Base-by-base conservation (phyloP, 2,329 filamentous ascomycete species). In the Fusarium sp. region DNA sequence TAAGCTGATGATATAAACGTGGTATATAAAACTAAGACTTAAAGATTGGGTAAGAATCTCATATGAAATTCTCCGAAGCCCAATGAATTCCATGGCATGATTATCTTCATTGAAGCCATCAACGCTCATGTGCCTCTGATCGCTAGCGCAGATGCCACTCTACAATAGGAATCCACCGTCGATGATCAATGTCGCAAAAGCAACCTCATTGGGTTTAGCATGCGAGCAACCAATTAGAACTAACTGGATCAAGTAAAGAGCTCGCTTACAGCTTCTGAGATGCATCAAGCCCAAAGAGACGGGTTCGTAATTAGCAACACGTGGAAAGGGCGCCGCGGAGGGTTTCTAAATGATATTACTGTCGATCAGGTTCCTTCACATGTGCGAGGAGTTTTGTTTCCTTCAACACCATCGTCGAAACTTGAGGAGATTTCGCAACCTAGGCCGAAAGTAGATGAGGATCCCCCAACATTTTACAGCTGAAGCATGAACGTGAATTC, bases 181-280 rank as follows among this genome's bases (percentile, higher is more conserved):
- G n/a, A 25, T 38, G 42, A 50, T 47, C 33, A 42, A 68, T 18
- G 44, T 75, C 73, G 72, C 75, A 77, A 73, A 15, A 29, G 31
- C n/a, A 18, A 39, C 66, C 65, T 13, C 18, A 65, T 70, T 49
- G 11, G 69, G 76, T 57, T 75, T 78, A 78, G 76, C 36, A 67
- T 78, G 75, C 76, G 74, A 76, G 65, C 44, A 12, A 20, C 18
- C 29, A 35, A 29, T 25, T 7, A 17, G 10, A 17, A 2, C 31
- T 57, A 57, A 57, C 54, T 49, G 18, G 10, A 36, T 57, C 20
- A 35, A 49, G 54, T n/a, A 29, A 27, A 31, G 3, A 29, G 11
- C 31, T 49, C 54, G 54, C 29, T 18, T 49, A 20, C 9, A 27
- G 11, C 31, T 29, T 35, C 22, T 33, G 17, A 57, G 22, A 47